Evolutionary conservation across 2,329 filamentous ascomycete species (phyloP).

Genomic region (Trichophaea hybrida): DNA sequence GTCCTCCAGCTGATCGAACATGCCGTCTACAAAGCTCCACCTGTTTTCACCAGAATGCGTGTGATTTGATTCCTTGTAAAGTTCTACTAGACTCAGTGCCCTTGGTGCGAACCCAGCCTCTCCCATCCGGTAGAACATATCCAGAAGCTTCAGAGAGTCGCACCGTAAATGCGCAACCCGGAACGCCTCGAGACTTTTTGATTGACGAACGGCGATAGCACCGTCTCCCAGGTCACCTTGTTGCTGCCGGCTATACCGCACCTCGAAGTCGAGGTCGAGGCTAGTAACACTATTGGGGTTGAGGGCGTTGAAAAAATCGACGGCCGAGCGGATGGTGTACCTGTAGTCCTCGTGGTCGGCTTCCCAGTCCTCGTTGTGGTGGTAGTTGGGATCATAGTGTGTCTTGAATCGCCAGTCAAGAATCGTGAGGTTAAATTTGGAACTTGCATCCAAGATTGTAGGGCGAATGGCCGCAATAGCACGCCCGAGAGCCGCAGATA

Average conservation of each 20-base stretch:
- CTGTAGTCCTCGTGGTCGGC: slow-evolving; percentile 8
- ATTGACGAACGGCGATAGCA: slow-evolving; percentile 13
- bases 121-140: slow-evolving; percentile 18
- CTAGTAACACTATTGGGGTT: slow-evolving; percentile 19
- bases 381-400: slow-evolving; percentile 17
- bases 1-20: slow-evolving; percentile 7
- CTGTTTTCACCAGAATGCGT: neutral
- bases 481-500: slow-evolving; percentile 18
- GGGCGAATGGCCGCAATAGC: slow-evolving; percentile 21
- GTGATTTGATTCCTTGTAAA: slow-evolving; percentile 13
- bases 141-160: slow-evolving; percentile 11
- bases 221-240: slow-evolving; percentile 11
- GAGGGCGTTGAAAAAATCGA: slow-evolving; percentile 17
- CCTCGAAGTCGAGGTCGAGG: slow-evolving; percentile 20
- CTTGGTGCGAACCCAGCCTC: slow-evolving; percentile 16
- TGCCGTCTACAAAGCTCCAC: slow-evolving; percentile 11
- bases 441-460: slow-evolving; percentile 13
- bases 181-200: slow-evolving; percentile 14
- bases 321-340: slow-evolving; percentile 10
- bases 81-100: slow-evolving; percentile 13
- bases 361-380: slow-evolving; percentile 15
- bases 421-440: slow-evolving; percentile 20
- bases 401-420: slow-evolving; percentile 23
- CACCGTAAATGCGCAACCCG: slow-evolving; percentile 15
- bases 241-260: slow-evolving; percentile 15